phyloP scores from a whole-genome alignment of 169 alveolate genomes.

The Cardiosporidium cionae region DNA sequence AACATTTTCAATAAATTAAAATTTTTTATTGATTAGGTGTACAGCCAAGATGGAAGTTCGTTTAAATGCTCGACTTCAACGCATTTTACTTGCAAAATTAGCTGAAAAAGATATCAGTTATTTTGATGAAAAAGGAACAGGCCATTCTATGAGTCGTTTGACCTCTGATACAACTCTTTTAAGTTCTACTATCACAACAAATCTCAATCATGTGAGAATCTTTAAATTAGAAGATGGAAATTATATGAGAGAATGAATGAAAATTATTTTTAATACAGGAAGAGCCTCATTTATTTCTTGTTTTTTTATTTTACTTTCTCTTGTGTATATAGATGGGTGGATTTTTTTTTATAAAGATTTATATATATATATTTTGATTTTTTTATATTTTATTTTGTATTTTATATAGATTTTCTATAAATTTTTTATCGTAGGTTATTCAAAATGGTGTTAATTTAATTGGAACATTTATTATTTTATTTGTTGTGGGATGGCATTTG shows the following conservation, averaged over 20 bases:
- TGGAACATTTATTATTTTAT: neutral
- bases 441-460: neutral
- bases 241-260: too few species aligned
- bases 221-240: neutral
- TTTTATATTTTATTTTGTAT: neutral
- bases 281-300: too few species aligned
- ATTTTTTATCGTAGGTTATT: neutral
- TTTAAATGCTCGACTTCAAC: neutral
- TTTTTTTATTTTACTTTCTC: too few species aligned
- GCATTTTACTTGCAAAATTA: neutral
- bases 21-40: too few species aligned
- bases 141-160: neutral
- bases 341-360: too few species aligned
- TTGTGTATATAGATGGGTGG: too few species aligned
- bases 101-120: neutral
- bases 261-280: too few species aligned
- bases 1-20: too few species aligned
- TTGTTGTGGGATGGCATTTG: neutral
- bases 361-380: too few species aligned
- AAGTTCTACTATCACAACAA: neutral
- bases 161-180: neutral
- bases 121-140: neutral
- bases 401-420: neutral
- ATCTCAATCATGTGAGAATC: neutral
- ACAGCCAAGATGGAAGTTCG: neutral